These are phyloP conservation scores for Filobasidium floriforme DNA, from an alignment of 768 basidiomycete species.

Conservation along the genomic window DNA sequence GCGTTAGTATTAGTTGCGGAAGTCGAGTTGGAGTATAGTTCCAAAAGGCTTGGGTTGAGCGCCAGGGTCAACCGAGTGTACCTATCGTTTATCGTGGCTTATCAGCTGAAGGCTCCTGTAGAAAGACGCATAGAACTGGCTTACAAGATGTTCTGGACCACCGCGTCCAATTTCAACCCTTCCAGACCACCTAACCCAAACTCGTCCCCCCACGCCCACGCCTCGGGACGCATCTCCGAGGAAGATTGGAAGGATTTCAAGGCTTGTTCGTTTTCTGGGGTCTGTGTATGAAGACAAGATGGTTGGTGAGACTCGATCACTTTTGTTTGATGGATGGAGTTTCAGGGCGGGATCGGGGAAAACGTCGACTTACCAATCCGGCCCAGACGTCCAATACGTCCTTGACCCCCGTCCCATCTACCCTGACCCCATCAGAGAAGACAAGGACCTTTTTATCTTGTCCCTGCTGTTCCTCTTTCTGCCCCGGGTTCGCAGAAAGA, in stretches of 20 bases:
- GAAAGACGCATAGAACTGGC: not conserved
- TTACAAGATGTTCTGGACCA: conserved; percentile 1
- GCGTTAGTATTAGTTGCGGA: not conserved
- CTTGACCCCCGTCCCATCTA: not conserved
- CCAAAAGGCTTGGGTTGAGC: not conserved
- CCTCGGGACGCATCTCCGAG: not conserved
- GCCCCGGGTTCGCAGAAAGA: not conserved
- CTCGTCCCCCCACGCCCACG: not conserved
- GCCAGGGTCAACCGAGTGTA: conserved; percentile 1
- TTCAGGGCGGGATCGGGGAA: no score
- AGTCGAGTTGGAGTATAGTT: not conserved
- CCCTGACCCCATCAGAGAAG: not conserved
- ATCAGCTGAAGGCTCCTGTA: no score
- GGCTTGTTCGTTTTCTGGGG: not conserved
- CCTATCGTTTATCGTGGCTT: not conserved
- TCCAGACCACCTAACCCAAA: not conserved
- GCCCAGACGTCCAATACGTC: not conserved
- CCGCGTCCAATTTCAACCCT: not conserved
- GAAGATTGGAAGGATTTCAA: not conserved
- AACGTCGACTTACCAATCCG: not conserved
- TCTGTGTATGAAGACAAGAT: not conserved
- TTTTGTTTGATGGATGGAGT: no score
- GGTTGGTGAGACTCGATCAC: no score
- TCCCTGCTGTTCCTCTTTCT: no score
- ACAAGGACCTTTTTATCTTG: not conserved